phyloP scores from a whole-genome alignment of 2,329 filamentous ascomycete genomes.

The Cercospora nicotianae region DNA sequence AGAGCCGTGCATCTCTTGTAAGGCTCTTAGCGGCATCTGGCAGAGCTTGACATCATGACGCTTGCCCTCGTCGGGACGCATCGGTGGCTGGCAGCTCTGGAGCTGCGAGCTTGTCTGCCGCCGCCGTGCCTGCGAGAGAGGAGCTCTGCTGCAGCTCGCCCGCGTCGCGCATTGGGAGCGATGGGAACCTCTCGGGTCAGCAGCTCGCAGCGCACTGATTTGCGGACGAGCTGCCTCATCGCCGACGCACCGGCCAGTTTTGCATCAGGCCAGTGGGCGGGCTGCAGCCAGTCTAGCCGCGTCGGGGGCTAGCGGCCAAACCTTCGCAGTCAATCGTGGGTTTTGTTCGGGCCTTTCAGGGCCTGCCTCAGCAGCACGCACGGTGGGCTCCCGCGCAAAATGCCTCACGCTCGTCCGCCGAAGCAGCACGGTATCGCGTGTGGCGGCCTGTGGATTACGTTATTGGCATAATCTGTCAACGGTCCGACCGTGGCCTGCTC shows the following conservation, averaged over 20 bases:
- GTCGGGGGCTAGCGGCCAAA: not conserved
- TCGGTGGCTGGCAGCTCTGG: not conserved
- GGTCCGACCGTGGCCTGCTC: slow-evolving; percentile 25
- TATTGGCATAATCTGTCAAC: slow-evolving; percentile 26
- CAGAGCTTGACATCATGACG: slow-evolving; percentile 13
- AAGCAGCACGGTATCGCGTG: slow-evolving; percentile 16
- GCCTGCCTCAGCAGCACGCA: slow-evolving; percentile 5
- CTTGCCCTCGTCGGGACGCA: not conserved
- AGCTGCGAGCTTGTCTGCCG: slow-evolving; percentile 11
- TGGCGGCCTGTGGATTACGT: slow-evolving; percentile 21
- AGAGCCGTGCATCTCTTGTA: not conserved
- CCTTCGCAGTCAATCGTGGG: slow-evolving; percentile 7
- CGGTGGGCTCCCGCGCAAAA: slow-evolving; percentile 17
- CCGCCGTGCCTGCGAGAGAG: not conserved
- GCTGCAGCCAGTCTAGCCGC: not conserved
- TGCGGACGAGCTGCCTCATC: slow-evolving; percentile 7
- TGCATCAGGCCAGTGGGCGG: slow-evolving; percentile 6
- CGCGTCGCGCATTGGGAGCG: not conserved
- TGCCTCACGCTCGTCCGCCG: slow-evolving; percentile 12
- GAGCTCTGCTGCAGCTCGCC: slow-evolving; percentile 8
- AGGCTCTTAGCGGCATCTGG: slow-evolving; percentile 9
- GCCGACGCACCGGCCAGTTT: slow-evolving; percentile 9
- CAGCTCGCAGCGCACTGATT: slow-evolving; percentile 6
- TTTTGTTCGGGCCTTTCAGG: slow-evolving; percentile 17
- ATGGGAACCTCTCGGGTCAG: not conserved